Base-by-base conservation (phyloP, 164 flowering plant genomes). In the Annona squamosa region DNA sequence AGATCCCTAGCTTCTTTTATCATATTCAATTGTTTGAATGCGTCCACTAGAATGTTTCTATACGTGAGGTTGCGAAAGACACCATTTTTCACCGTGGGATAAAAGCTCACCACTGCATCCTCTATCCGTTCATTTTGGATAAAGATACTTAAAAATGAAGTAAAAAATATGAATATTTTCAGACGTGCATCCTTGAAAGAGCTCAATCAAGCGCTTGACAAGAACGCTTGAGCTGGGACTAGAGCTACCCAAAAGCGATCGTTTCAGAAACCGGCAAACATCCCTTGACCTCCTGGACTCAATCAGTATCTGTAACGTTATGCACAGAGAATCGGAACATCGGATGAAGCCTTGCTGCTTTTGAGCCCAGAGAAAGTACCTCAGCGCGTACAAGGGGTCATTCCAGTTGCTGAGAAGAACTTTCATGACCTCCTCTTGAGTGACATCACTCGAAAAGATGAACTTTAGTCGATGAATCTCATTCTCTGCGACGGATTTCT, bases 231-330 rank as follows among this genome's bases (percentile, higher is more conserved):
- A 64, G 44, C 80, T 57, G n/a, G 76, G 82, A 18, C 68, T 74
- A 5, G 77, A 79, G 78, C 74, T 70, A 3, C 81, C 82, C 0
- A 77, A 72, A 44, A 83, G 74, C 7, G 26, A 75, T 12, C 59
- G 76, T 61, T 82, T 73, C 17, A 92, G 74, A 75, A 89, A 65
- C 43, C 17, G 26, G 65, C 65, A 59, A 65, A 80, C 88, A 46
- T 4, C 3, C 3, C 41, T 4, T 9, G 7, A 63, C 13, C 71
- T 48, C 0, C 57, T 10, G 1, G 75, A 82, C 16, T 48, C 52
- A 45, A 70, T 72, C 70, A 91, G 76, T 64, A 89, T 85, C 76
- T 88, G 91, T 46, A 92, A 80, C 77, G 86, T 13, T 72, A 85
- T 83, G 67, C 89, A 81, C 17, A 86, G 77, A 0, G 81, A 68